Conservation (phyloP, 768 basidiomycete genomes). For the Mycena rebaudengoi region DNA sequence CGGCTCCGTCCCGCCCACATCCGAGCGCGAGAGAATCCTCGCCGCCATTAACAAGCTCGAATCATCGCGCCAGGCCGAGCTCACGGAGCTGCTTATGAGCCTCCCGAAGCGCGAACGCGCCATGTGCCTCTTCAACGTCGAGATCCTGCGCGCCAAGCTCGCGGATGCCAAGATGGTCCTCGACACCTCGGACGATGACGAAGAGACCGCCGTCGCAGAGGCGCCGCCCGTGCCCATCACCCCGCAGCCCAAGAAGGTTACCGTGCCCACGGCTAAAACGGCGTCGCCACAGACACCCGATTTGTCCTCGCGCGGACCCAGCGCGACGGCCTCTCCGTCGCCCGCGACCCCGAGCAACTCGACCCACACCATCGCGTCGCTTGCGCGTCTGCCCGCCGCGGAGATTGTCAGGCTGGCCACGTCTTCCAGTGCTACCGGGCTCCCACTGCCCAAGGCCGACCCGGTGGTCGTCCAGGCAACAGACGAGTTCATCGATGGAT, state of each 20-base stretch:
- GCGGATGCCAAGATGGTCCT: constrained; percentile 85
- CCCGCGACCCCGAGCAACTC: constrained; percentile 65
- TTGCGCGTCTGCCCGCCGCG: constrained; percentile 77
- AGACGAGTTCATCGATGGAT: constrained; percentile 73
- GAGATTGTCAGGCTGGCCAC: constrained; percentile 78
- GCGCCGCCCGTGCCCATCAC: constrained; percentile 55
- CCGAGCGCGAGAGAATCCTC: constrained; percentile 80
- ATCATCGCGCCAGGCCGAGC: constrained; percentile 62
- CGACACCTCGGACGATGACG: constrained; percentile 73
- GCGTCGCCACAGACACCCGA: constrained; percentile 79
- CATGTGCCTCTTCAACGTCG: constrained; percentile 89
- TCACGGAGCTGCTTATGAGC: constrained; percentile 85
- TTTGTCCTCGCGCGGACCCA: constrained; percentile 76
- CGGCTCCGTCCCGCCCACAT: constrained; percentile 62
- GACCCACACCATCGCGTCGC: constrained; percentile 70
- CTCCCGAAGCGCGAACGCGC: constrained; percentile 90
- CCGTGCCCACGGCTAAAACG: constrained; percentile 41
- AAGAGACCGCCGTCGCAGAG: constrained; percentile 43
- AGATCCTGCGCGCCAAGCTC: constrained; percentile 79
- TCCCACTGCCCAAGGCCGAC: constrained; percentile 77
- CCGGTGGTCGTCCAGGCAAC: constrained; percentile 72
- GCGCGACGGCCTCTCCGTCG: constrained; percentile 74
- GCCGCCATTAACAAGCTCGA: constrained; percentile 74
- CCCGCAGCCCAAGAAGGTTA: constrained; percentile 69
- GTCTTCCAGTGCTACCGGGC: constrained; percentile 54